Conservation (phyloP, 1,139 yeast genomes). For the Wickerhamomyces sp. region DNA sequence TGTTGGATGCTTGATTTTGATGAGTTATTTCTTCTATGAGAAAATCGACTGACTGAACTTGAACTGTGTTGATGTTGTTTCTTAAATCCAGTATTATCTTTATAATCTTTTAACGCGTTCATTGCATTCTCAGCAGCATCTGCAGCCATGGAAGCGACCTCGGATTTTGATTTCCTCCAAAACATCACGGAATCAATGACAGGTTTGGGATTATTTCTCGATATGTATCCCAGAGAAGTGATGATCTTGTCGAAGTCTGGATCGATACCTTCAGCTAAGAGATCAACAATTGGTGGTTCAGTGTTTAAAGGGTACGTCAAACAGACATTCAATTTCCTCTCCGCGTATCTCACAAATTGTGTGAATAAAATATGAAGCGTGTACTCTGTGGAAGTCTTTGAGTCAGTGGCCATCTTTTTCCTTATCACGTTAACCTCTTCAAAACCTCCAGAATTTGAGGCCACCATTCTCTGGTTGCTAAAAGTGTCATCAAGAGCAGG, state of each 20-base stretch:
- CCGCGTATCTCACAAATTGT: constrained; percentile 92
- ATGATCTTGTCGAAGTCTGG: constrained; percentile 81
- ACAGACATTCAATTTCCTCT: constrained; percentile 73
- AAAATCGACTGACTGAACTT: constrained; percentile 27
- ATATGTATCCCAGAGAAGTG: constrained; percentile 82
- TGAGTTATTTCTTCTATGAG: constrained; percentile 33
- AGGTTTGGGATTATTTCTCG: constrained; percentile 86
- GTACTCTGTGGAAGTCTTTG: constrained; percentile 85
- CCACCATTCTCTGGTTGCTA: constrained; percentile 6
- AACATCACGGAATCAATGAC: constrained; percentile 97
- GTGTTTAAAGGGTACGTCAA: constrained; percentile 60
- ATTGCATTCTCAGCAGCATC: constrained; percentile 39
- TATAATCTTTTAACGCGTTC: constrained; percentile 22
- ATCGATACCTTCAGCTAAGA: constrained; percentile 86
- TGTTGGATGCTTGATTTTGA: constrained; percentile 27
- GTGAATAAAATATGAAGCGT: constrained; percentile 92
- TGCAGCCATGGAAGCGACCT: constrained; percentile 74
- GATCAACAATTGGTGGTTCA: constrained; percentile 77
- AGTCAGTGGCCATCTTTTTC: constrained; percentile 46
- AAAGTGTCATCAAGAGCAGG: neutral
- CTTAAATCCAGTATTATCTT: constrained; percentile 15
- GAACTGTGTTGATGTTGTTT: constrained; percentile 23
- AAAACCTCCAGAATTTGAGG: constrained; percentile 11
- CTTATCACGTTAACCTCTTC: constrained; percentile 20
- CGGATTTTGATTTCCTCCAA: constrained; percentile 92